phyloP scores from a whole-genome alignment of 805 yeast species.

The Grigorovia yakushimaensis region DNA sequence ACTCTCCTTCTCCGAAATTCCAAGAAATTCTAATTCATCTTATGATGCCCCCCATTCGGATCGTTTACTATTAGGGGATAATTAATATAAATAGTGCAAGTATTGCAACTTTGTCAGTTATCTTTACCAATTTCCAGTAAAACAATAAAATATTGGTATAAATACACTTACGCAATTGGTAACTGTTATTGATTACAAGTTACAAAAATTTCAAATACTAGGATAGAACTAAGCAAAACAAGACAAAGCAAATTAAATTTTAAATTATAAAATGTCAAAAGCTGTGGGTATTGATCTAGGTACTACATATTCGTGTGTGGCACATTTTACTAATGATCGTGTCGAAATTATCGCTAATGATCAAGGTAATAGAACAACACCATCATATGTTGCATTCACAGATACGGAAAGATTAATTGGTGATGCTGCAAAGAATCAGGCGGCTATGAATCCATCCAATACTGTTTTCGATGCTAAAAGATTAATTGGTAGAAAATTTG shows the following conservation, averaged over 20 bases:
- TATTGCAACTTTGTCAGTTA: not conserved
- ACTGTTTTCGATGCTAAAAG: slow-evolving; percentile 90
- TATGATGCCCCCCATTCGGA: not conserved
- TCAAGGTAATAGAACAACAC: slow-evolving; percentile 97
- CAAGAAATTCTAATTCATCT: not conserved
- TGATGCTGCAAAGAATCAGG: slow-evolving; percentile 97
- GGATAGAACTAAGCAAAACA: no score
- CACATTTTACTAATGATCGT: slow-evolving; percentile 82
- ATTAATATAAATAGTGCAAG: not conserved
- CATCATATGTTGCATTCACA: slow-evolving; percentile 92
- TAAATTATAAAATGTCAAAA: slow-evolving; percentile 31
- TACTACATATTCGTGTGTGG: slow-evolving; percentile 92
- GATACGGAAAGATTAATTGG: slow-evolving; percentile 89
- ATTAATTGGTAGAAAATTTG: slow-evolving; percentile 81
- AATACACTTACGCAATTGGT: no score
- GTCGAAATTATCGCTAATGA: slow-evolving; percentile 96
- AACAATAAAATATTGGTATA: no score
- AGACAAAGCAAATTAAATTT: not conserved
- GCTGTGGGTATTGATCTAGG: slow-evolving; percentile 75
- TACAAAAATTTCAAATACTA: no score
- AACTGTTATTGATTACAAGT: no score
- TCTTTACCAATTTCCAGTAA: not conserved
- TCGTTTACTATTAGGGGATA: not conserved
- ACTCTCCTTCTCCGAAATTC: not conserved
- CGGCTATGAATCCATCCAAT: slow-evolving; percentile 85